A percentile compares a stretch with the other conserved stretches of the same genome.
phyloP scores from a whole-genome alignment of 768 basidiomycete species.

The Porpolomopsis calyptriformis region DNA sequence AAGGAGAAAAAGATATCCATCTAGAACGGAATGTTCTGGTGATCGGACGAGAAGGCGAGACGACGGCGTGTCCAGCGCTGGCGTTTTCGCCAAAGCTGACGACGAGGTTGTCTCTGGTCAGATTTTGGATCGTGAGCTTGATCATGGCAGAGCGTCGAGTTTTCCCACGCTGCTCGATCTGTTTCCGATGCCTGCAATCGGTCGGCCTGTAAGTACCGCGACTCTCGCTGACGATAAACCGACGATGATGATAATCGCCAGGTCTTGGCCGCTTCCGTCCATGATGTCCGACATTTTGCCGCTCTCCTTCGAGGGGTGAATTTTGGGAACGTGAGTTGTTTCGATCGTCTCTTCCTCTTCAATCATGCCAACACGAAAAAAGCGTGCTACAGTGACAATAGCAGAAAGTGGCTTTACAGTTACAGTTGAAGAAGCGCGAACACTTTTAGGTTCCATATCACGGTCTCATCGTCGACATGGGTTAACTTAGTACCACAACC shows the following conservation, averaged over 20 bases:
- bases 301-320: slow-evolving; percentile 73
- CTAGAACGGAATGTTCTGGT: neutral
- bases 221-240: neutral
- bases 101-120: neutral
- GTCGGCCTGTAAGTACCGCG: slow-evolving; percentile 9
- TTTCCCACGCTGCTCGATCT: neutral
- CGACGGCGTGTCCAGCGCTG: neutral
- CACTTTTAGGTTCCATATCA: slow-evolving; percentile 45
- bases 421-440: slow-evolving; percentile 76
- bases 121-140: slow-evolving; percentile 2
- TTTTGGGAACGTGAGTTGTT: slow-evolving; percentile 57
- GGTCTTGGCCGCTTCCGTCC: slow-evolving; percentile 62
- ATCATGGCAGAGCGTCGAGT: neutral
- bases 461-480: neutral
- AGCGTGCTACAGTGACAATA: slow-evolving; percentile 73
- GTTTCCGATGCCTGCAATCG: too few species aligned
- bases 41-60: neutral
- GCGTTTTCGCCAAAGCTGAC: neutral
- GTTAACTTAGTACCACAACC: neutral
- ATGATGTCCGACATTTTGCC: slow-evolving; percentile 76
- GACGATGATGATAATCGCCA: slow-evolving; percentile 10
- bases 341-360: neutral
- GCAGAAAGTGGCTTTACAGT: slow-evolving; percentile 60
- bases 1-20: neutral
- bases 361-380: slow-evolving; percentile 8